Evolutionary conservation across 257 asterid species (phyloP), one percentile per base, ranked within the genome.

Genomic region (Oldenlandia corymbosa): DNA sequence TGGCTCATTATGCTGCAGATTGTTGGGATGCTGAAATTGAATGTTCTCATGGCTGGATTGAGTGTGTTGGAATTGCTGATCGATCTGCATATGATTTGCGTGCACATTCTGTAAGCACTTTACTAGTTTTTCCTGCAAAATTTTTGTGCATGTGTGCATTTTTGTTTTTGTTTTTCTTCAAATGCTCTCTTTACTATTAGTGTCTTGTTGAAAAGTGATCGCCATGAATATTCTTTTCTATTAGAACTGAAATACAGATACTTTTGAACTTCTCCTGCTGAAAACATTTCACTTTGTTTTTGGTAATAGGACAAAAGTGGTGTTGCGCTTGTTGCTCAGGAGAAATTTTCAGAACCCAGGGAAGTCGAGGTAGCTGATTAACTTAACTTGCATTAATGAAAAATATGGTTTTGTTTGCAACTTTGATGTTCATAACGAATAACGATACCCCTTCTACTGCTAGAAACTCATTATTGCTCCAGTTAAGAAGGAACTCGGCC

Each of bases 401-500:
- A 41, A 53, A 54, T 47, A 9, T 47, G 7, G 16, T 17, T 50
- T 13, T 6, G 34, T 69, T 13, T 48, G 43, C 34, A 49, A 30
- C 60, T 49, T 27, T 54, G 23, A 13, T 18, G 46, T 54, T 20
- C 8, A 49, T 68, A 37, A 60, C 56, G 50, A 10, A 49, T 68
- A 37, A 60, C 56, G 50, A 42, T 66, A 58, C 45, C 14, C 21
- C 59, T 55, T 14, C 34, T 24, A 48, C 48, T 71, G 37, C 86
- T 57, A 85, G 96, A 84, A 88, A 79, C 72, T 88, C 48, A 74
- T 83, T 53, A 88, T 88, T 73, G 63, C 81, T 58, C 85, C 96
- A 45, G 79, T 78, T n/a, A 88, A 88, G 78, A 88, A 85, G 78
- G 91, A 83, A 81, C 74, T 88, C 7, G 96, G 96, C 69, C 90